A percentile compares a stretch with the other conserved stretches of the same genome.
phyloP scores from a whole-genome alignment of 495 filamentous ascomycete species.

The Pseudomonodictys pantanalensis region DNA sequence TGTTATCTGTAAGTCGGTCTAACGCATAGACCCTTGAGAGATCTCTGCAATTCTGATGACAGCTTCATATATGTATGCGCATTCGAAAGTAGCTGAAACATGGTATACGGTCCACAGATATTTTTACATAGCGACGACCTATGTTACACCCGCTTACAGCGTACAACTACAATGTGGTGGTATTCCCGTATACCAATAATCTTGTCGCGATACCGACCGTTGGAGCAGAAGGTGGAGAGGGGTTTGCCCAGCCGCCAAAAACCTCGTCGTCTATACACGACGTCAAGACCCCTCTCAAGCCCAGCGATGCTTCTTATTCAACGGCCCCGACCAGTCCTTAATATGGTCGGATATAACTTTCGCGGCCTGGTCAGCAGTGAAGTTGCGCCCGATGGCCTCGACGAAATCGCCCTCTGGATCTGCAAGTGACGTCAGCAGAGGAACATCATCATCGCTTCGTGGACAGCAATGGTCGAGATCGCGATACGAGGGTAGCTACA shows the following conservation, averaged over 20 bases:
- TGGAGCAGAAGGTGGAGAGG: neutral
- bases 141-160: too few species aligned
- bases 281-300: conserved; percentile 1
- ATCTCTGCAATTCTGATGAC: too few species aligned
- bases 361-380: conserved; percentile 81
- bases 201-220: too few species aligned
- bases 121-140: too few species aligned
- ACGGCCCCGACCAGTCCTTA: conserved; percentile 74
- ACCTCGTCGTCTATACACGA: neutral
- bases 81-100: too few species aligned
- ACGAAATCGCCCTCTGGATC: conserved; percentile 98
- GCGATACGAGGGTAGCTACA: too few species aligned
- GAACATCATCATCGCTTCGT: neutral
- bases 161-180: too few species aligned
- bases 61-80: too few species aligned
- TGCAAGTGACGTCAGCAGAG: conserved; percentile 37
- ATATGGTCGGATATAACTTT: conserved; percentile 84
- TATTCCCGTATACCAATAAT: too few species aligned
- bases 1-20: too few species aligned
- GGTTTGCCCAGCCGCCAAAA: neutral
- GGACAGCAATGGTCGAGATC: neutral
- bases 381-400: conserved; percentile 91
- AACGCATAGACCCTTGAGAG: too few species aligned
- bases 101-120: too few species aligned
- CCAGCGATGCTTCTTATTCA: conserved; percentile 39